Conservation (phyloP, 2,329 filamentous ascomycete genomes). For the Fusarium pseudoanthophilum region DNA sequence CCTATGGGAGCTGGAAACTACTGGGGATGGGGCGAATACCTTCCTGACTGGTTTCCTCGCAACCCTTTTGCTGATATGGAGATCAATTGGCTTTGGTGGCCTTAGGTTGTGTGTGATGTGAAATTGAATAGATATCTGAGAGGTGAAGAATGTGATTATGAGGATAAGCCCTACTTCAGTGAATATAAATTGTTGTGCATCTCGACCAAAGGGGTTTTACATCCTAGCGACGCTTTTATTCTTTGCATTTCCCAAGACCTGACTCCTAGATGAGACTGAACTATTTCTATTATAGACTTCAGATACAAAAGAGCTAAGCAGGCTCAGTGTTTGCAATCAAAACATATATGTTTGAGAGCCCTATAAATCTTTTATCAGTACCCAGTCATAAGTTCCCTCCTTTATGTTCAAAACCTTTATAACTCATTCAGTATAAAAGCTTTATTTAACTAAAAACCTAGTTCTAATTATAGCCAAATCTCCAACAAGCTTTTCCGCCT, state of each 20-base stretch:
- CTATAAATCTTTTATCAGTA: no score
- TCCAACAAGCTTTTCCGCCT: no score
- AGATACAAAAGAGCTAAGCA: neutral
- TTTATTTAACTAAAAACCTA: no score
- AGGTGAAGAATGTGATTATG: no score
- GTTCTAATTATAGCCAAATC: no score
- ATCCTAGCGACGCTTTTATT: neutral
- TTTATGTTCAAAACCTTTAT: no score
- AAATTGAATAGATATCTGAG: no score
- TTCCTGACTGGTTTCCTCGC: conserved; percentile 23
- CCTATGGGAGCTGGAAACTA: conserved; percentile 23
- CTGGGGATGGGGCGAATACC: conserved; percentile 29
- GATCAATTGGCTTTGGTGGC: neutral
- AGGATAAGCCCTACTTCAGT: neutral
- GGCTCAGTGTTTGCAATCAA: fast-evolving
- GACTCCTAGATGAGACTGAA: neutral
- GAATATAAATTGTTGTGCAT: neutral
- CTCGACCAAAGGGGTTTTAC: neutral
- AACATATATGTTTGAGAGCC: fast-evolving
- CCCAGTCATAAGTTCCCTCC: conserved; percentile 3
- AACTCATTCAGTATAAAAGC: no score
- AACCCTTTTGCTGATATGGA: conserved; percentile 17
- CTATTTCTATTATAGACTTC: neutral
- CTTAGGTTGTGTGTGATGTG: neutral
- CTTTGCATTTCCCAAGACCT: neutral